Evolutionary conservation across 1,139 yeast genomes (phyloP).

Genomic region (Sporopachydermia cereana): DNA sequence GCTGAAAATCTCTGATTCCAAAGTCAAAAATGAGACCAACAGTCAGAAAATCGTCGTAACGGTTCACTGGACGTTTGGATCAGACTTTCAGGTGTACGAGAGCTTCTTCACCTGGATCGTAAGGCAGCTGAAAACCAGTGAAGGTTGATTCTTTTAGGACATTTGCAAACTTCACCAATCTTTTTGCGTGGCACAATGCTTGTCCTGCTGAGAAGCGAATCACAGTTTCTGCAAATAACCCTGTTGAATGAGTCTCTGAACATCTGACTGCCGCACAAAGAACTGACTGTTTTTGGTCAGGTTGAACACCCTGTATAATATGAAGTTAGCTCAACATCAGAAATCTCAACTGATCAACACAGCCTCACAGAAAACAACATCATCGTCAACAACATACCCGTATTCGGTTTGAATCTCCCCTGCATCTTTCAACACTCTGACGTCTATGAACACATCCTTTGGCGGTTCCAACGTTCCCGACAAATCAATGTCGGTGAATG

Average conservation of each 20-base stretch:
- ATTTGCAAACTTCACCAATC: constrained; percentile 21
- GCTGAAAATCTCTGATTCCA: no score
- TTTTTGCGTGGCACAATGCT: constrained; percentile 12
- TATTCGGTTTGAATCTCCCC: constrained; percentile 97
- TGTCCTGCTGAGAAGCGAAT: constrained; percentile 8
- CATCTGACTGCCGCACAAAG: constrained; percentile 88
- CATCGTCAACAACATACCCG: constrained; percentile 42
- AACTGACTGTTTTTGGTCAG: constrained; percentile 92
- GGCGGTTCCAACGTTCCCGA: constrained; percentile 89
- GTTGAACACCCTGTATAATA: constrained; percentile 51
- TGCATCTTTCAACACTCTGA: constrained; percentile 83
- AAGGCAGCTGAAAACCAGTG: background rate
- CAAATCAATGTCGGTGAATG: constrained; percentile 75
- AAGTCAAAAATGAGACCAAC: no score
- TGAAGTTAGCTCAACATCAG: background rate
- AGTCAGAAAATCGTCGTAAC: no score
- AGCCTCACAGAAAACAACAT: background rate
- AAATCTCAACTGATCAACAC: background rate
- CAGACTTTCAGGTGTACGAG: constrained; percentile 5
- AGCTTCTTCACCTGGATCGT: constrained; percentile 5
- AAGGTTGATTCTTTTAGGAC: constrained; percentile 15
- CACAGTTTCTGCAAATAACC: constrained; percentile 76
- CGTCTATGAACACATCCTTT: constrained; percentile 82
- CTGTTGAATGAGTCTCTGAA: constrained; percentile 86
- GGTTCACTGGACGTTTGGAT: constrained; percentile 2